Evolutionary conservation across 176 grass and related monocot species (phyloP), one percentile per base, ranked within the genome.

Genomic region (Melocanna baccifera): DNA sequence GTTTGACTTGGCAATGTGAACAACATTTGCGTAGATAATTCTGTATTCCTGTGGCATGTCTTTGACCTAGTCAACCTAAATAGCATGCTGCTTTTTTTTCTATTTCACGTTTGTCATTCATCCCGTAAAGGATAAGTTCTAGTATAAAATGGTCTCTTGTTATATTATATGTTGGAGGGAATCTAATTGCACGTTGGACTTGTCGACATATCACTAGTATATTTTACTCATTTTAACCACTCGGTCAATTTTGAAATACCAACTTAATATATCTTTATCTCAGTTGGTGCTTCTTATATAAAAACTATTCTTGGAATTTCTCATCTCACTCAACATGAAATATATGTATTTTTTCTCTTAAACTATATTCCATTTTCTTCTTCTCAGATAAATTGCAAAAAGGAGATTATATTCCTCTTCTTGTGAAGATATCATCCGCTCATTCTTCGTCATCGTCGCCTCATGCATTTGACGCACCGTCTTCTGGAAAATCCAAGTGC

Each of bases 1-100:
- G 32, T 91, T 83, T 87, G 84, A 84, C 89, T 76, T 70, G 43
- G 25, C 45, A 18, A 80, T 75, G 10, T 46, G 50, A 75, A 61
- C 52, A 75, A 0, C 25, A 55, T 91, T 76, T 83, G 42, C 73
- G 75, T 84, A 73, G 48, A 70, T 22, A 70, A 37, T 87, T 25
- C 12, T 46, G 2, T 84, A 84, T 69, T 84, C 45, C 64, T 45
- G 19, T 55, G 69, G 89, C 20, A 71, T 83, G 65, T 64, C 81
- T 76, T 70, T 48, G 75, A 70, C 69, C 34, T 84, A n/a, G 69
- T 87, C 62, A 70, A 45, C 14, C 36, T 70, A 12, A 67, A 45
- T 62, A 43, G 7, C 62, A 8, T 75, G 13, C 7, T 50, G 23
- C 42, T 43, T 67, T 40, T 67, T 67, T 23, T 48, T 41, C 5